Conservation (phyloP, 805 yeast species). For the Lachancea thermotolerans region DNA sequence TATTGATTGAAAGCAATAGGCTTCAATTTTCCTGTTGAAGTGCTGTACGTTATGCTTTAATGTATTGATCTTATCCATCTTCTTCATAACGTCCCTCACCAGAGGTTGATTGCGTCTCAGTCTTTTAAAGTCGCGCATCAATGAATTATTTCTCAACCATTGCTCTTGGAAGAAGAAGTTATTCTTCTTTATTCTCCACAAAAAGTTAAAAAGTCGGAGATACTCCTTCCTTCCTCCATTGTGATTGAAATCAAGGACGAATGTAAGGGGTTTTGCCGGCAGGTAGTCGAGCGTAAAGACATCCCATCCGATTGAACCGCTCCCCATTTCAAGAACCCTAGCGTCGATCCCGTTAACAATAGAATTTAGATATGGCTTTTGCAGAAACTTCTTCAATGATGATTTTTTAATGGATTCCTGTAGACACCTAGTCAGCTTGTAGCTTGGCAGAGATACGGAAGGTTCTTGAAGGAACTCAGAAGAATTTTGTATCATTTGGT, state of each 20-base stretch:
- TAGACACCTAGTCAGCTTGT: conserved; percentile 56
- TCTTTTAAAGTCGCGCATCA: conserved; percentile 27
- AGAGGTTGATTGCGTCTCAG: conserved; percentile 20
- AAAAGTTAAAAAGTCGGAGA: conserved; percentile 72
- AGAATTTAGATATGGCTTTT: conserved; percentile 31
- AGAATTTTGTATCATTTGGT: conserved; percentile 53
- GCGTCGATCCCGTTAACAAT: conserved; percentile 67
- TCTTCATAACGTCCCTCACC: conserved; percentile 23
- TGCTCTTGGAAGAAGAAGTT: conserved; percentile 42
- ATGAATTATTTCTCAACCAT: conserved; percentile 38
- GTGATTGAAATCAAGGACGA: conserved; percentile 46
- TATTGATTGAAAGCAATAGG: conserved; percentile 27
- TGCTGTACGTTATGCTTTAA: conserved; percentile 31
- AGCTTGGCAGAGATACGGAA: conserved; percentile 55
- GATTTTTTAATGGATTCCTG: conserved; percentile 57
- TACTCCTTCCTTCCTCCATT: conserved; percentile 50
- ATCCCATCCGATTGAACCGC: conserved; percentile 82
- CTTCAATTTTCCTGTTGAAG: conserved; percentile 30
- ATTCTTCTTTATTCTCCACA: conserved; percentile 72
- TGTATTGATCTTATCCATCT: conserved; percentile 26
- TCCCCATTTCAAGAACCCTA: conserved; percentile 64
- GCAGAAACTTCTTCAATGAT: conserved; percentile 37
- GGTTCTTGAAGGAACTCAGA: conserved; percentile 49
- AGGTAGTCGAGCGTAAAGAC: conserved; percentile 81
- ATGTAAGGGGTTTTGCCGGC: conserved; percentile 44